phyloP scores from a whole-genome alignment of 2,329 filamentous ascomycete genomes.

The Myriosclerotinia scirpicola region DNA sequence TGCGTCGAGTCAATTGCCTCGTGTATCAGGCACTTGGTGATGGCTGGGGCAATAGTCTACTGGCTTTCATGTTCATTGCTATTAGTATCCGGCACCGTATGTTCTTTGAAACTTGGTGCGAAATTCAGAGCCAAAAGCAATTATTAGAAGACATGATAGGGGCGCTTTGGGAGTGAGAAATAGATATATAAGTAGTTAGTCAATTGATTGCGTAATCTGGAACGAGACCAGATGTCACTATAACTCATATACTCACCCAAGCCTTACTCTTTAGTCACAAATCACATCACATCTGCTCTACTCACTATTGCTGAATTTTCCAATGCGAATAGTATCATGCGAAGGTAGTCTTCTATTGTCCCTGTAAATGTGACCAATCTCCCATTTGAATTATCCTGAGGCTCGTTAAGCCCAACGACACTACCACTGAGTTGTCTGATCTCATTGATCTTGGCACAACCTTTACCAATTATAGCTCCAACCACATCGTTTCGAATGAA shows the following conservation, averaged over 20 bases:
- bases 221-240: too few relatives aligned
- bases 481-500: slow-evolving; percentile 99
- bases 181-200: too few relatives aligned
- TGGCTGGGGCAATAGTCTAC: slow-evolving; percentile 48
- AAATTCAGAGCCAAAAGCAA: slow-evolving; percentile 34
- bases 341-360: slow-evolving; percentile 48
- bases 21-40: slow-evolving; percentile 38
- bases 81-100: slow-evolving; percentile 50
- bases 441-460: slow-evolving; percentile 98
- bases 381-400: slow-evolving; percentile 98
- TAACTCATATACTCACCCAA: too few relatives aligned
- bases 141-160: neutral
- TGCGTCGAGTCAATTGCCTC: slow-evolving; percentile 37
- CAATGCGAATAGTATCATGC: neutral
- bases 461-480: slow-evolving; percentile 52
- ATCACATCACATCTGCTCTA: too few relatives aligned
- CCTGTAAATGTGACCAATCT: slow-evolving; percentile 97
- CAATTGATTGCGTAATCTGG: too few relatives aligned
- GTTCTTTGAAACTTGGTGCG: slow-evolving; percentile 42
- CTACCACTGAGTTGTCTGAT: slow-evolving; percentile 95
- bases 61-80: slow-evolving; percentile 50
- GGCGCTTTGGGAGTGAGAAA: too few relatives aligned
- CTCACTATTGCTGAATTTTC: neutral
- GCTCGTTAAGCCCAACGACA: slow-evolving; percentile 99
- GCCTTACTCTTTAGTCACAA: too few relatives aligned